Evolutionary conservation across 2,329 filamentous ascomycete genomes (phyloP).

Genomic region (Aquanectria penicillioides): DNA sequence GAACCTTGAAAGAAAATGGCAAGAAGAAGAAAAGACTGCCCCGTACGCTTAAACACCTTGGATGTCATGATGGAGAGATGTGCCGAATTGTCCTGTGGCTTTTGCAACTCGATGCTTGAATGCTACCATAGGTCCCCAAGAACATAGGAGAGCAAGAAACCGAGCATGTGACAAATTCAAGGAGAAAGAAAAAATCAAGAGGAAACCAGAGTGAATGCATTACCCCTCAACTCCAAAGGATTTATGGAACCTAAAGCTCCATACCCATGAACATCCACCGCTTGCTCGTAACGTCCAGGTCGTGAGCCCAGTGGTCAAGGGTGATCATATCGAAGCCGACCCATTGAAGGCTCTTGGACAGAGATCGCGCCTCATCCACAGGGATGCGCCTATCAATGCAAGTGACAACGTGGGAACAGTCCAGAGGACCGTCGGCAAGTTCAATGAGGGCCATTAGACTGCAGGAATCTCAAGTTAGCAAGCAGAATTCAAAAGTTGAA

Average conservation of each 20-base stretch:
- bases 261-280: constrained; percentile 90
- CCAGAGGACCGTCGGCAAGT: constrained; percentile 80
- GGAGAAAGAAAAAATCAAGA: constrained; percentile 29
- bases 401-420: constrained; percentile 80
- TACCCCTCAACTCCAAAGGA: constrained; percentile 33
- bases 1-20: not conserved
- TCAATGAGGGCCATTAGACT: constrained; percentile 92
- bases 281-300: constrained; percentile 74
- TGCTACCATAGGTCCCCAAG: constrained; percentile 27
- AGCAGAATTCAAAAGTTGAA: not conserved
- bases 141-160: constrained; percentile 25
- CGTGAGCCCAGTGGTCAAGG: constrained; percentile 77
- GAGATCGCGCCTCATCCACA: constrained; percentile 68
- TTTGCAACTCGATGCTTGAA: constrained; percentile 35
- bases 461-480: constrained; percentile 11
- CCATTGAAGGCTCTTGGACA: constrained; percentile 89
- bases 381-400: constrained; percentile 80
- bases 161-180: constrained; percentile 31
- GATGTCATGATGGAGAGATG: constrained; percentile 26
- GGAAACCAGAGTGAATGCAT: not conserved
- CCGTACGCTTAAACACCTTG: constrained; percentile 29
- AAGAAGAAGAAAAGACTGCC: constrained; percentile 10
- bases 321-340: constrained; percentile 89
- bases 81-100: constrained; percentile 26
- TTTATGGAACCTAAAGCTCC: constrained; percentile 76